A percentile compares a stretch with the other conserved stretches of the same genome.
phyloP scores from a whole-genome alignment of 179 eudicot genomes.

The Actinidia arguta region DNA sequence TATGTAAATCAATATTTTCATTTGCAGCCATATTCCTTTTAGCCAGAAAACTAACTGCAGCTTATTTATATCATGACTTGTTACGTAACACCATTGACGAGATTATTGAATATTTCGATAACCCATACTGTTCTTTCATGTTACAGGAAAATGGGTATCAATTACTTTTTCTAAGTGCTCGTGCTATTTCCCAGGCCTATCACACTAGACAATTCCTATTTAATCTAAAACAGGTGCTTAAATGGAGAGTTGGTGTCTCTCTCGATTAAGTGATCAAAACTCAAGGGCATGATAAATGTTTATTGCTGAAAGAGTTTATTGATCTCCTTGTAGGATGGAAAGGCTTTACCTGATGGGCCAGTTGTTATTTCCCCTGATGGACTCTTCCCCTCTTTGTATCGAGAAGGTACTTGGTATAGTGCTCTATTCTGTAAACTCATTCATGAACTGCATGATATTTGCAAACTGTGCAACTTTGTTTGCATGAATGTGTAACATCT shows the following conservation, averaged over 20 bases:
- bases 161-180: slow-evolving; percentile 91
- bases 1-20: not conserved
- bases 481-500: not conserved
- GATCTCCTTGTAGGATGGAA: slow-evolving; percentile 75
- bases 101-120: not conserved
- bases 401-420: slow-evolving; percentile 72
- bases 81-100: not conserved
- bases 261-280: not conserved
- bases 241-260: not conserved
- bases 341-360: slow-evolving; percentile 95
- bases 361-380: slow-evolving; percentile 99
- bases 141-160: slow-evolving; percentile 99
- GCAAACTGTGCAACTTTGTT: not conserved
- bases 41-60: not conserved
- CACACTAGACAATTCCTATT: slow-evolving; percentile 84
- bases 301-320: not conserved
- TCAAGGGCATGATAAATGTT: not conserved
- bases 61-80: not conserved
- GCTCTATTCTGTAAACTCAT: not conserved
- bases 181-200: slow-evolving; percentile 92
- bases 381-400: slow-evolving; percentile 89
- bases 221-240: slow-evolving; percentile 85
- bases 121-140: slow-evolving; percentile 18
- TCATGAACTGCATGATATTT: not conserved
- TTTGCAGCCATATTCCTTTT: not conserved